Percentiles rank a stretch among this genome's conserved stretches.
Conservation (phyloP, 495 filamentous ascomycete species). For the Penicillium tannophilum region DNA sequence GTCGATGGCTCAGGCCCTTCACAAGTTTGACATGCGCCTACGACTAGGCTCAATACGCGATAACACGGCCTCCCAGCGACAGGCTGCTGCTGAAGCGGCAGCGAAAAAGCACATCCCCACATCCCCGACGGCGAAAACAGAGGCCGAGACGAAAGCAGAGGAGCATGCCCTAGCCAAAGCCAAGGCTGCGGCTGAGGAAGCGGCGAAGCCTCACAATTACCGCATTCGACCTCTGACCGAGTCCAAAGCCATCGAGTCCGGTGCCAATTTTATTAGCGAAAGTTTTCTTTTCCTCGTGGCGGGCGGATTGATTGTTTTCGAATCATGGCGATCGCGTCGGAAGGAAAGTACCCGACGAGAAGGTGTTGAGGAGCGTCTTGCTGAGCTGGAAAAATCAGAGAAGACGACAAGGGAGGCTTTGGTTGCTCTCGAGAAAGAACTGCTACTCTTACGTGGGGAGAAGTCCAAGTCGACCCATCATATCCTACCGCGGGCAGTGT, state of each 20-base stretch:
- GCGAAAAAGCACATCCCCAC: constrained; percentile 64
- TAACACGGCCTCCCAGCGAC: constrained; percentile 58
- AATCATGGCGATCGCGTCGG: constrained; percentile 70
- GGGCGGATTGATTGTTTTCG: constrained; percentile 75
- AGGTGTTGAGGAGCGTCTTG: constrained; percentile 69
- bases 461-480: constrained; percentile 29
- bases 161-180: constrained; percentile 52
- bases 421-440: constrained; percentile 67
- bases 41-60: constrained; percentile 85
- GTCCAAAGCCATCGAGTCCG: constrained; percentile 90
- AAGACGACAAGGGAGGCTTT: constrained; percentile 58
- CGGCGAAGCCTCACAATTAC: constrained; percentile 45
- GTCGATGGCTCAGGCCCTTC: constrained; percentile 79
- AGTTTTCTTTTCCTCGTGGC: constrained; percentile 85
- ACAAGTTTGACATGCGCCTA: constrained; percentile 92
- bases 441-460: constrained; percentile 55
- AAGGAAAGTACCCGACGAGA: constrained; percentile 79
- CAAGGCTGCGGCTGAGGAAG: constrained; percentile 54
- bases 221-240: constrained; percentile 81
- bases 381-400: constrained; percentile 65
- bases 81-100: constrained; percentile 52
- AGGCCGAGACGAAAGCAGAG: constrained; percentile 68
- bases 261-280: constrained; percentile 93
- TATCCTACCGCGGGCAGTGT: constrained; percentile 49
- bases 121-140: constrained; percentile 77